Percentiles rank a stretch among this genome's conserved stretches.
These are phyloP conservation scores for Stereum hirsutum DNA, from an alignment of 1,284 basidiomycete genomes.

Conservation along the genomic window DNA sequence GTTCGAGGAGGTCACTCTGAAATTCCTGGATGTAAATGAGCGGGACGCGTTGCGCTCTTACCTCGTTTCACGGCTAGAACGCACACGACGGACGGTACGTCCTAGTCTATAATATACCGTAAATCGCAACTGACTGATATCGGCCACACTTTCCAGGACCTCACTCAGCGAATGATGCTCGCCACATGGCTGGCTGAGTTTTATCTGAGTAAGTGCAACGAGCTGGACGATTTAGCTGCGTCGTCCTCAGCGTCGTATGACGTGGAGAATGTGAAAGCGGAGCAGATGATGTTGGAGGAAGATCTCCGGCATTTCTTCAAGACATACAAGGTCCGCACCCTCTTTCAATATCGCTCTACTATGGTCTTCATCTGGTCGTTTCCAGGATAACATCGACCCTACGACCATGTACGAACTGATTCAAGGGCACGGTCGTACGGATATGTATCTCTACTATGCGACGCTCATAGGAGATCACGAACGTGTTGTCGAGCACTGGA, in stretches of 20 bases:
- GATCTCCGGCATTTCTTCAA: constrained; percentile 89
- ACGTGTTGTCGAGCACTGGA: constrained; percentile 88
- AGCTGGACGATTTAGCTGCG: constrained; percentile 84
- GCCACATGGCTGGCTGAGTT: constrained; percentile 99
- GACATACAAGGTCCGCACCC: constrained; percentile 72
- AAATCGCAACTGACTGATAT: not conserved
- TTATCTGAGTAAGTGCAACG: constrained; percentile 93
- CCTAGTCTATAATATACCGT: not conserved
- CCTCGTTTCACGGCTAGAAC: constrained; percentile 80
- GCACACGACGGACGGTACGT: constrained; percentile 68
- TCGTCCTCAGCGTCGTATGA: constrained; percentile 82
- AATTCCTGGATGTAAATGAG: constrained; percentile 86
- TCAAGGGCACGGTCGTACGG: constrained; percentile 85
- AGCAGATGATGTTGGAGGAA: constrained; percentile 82
- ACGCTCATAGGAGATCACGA: constrained; percentile 74
- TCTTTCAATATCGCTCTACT: not conserved
- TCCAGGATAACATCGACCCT: constrained; percentile 73
- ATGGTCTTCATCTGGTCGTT: not conserved
- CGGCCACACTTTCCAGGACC: constrained; percentile 44
- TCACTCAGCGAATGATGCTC: constrained; percentile 94
- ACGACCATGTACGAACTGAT: constrained; percentile 89
- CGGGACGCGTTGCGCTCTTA: constrained; percentile 92
- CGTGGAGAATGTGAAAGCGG: constrained; percentile 78
- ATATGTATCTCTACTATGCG: constrained; percentile 90
- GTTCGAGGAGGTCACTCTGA: constrained; percentile 91